Conservation (phyloP, 306 rosid species). For the Cucumis sativus region DNA sequence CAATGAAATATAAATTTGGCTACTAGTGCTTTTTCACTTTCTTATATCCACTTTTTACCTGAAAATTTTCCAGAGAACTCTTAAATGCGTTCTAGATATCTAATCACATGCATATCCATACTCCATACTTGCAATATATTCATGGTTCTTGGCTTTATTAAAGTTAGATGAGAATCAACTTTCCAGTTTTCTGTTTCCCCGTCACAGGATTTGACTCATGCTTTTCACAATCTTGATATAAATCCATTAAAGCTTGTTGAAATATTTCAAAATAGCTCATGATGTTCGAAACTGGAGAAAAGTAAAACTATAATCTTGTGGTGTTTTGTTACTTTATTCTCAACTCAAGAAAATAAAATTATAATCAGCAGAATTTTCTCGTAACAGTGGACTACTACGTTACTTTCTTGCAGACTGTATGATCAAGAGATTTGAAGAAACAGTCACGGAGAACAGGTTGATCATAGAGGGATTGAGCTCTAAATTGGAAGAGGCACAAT, state of each 20-base stretch:
- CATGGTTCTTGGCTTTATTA: not conserved
- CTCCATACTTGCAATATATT: not conserved
- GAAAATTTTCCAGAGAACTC: not conserved
- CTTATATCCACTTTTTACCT: not conserved
- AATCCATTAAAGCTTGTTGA: not conserved
- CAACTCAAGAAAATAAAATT: not conserved
- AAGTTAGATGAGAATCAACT: not conserved
- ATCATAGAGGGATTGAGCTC: constrained; percentile 47
- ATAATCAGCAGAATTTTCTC: not conserved
- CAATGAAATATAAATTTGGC: not conserved
- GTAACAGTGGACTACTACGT: not conserved
- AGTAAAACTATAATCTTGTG: not conserved
- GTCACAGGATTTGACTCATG: not conserved
- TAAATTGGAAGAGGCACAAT: constrained; percentile 41
- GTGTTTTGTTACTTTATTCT: not conserved
- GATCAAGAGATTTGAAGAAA: constrained; percentile 52
- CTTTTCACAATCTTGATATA: not conserved
- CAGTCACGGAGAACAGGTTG: constrained; percentile 37
- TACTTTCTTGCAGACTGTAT: constrained; percentile 44
- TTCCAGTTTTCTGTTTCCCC: not conserved
- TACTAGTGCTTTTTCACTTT: not conserved
- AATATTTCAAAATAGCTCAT: not conserved
- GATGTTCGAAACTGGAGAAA: not conserved
- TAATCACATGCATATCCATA: not conserved
- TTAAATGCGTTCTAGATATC: not conserved